Evolutionary conservation across 2,329 filamentous ascomycete genomes (phyloP), one percentile per base, ranked within the genome.

Genomic region (Calonectria henricotiae): DNA sequence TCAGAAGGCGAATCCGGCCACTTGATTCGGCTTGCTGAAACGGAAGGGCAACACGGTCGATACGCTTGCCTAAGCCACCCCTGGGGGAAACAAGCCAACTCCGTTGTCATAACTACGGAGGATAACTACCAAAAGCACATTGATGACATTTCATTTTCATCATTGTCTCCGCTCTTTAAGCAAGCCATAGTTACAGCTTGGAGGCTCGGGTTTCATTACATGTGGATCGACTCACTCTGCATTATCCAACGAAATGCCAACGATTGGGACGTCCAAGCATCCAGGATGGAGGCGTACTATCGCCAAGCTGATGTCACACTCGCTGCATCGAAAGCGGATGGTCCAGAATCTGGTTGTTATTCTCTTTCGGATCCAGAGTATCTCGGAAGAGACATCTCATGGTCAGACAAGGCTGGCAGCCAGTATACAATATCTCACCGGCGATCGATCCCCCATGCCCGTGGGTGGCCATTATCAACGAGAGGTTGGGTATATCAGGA

Each of bases 201-300:
- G 51, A 58, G 51, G 4, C 20, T 58, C 2, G 51, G 51, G 11
- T 58, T 39, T 39, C 51, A 58, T 39, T 39, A 15, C 3, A 58
- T 58, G 12, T 58, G 51, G 51, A 58, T 58, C 6, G 51, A 58
- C 23, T 58, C 51, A 8, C 51, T 58, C 4, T 58, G 51, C 32
- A 58, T 58, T 6, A 39, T 58, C 23, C 51, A 58, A n/a, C 32
- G 17, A 2, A 58, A 58, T 25, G 12, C 35, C 12, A 25, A 58
- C 12, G 51, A 58, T 5, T 58, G 51, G 51, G 51, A 58, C 2
- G n/a, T 58, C 3, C 35, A 58, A 17, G 51, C 51, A 25, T 39
- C 35, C 12, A 58, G 23, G 13, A 58, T 58, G 51, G 51, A 58
- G 51, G 35, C 51, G 20, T 58, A 58, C 20, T 58, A 58, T 39